A percentile compares a stretch with the other conserved stretches of the same genome.
Conservation (phyloP, 2,329 filamentous ascomycete species). For the Fusarium sp. region DNA sequence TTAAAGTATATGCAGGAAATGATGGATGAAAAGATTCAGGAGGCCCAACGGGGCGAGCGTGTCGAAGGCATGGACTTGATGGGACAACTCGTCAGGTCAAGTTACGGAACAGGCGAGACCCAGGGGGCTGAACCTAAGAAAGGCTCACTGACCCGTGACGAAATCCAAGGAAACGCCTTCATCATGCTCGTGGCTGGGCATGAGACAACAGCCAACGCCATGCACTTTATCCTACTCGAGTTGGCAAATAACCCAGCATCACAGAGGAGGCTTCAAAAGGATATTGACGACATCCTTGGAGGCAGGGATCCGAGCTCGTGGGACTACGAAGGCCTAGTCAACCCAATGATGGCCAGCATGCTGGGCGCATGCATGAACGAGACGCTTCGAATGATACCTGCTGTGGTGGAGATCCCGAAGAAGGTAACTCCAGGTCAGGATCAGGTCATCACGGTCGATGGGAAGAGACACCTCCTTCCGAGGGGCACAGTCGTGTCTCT, state of each 20-base stretch:
- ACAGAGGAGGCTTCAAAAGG: constrained; percentile 75
- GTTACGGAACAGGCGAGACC: constrained; percentile 42
- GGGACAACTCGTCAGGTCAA: constrained; percentile 62
- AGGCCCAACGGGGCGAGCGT: constrained; percentile 51
- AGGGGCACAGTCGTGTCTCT: constrained; percentile 67
- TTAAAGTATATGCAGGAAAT: constrained; percentile 77
- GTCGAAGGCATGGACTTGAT: constrained; percentile 64
- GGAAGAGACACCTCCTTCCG: constrained; percentile 69
- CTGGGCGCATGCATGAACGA: constrained; percentile 83
- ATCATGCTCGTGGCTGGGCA: constrained; percentile 80
- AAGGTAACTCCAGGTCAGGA: constrained; percentile 60
- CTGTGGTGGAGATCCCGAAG: constrained; percentile 80
- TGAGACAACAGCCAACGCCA: constrained; percentile 81
- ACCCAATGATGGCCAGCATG: constrained; percentile 75
- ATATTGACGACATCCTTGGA: constrained; percentile 75
- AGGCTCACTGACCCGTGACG: constrained; percentile 65
- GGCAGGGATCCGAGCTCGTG: constrained; percentile 69
- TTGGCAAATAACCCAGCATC: constrained; percentile 74
- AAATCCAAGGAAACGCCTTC: constrained; percentile 80
- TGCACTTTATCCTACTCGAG: constrained; percentile 77
- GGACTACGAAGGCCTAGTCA: constrained; percentile 77
- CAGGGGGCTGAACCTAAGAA: constrained; percentile 32
- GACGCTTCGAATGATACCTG: constrained; percentile 78
- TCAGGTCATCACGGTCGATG: constrained; percentile 71
- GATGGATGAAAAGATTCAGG: constrained; percentile 68